A percentile compares a stretch with the other conserved stretches of the same genome.
Conservation (phyloP, 176 grass and related monocot species). For the Rhynchospora breviuscula region DNA sequence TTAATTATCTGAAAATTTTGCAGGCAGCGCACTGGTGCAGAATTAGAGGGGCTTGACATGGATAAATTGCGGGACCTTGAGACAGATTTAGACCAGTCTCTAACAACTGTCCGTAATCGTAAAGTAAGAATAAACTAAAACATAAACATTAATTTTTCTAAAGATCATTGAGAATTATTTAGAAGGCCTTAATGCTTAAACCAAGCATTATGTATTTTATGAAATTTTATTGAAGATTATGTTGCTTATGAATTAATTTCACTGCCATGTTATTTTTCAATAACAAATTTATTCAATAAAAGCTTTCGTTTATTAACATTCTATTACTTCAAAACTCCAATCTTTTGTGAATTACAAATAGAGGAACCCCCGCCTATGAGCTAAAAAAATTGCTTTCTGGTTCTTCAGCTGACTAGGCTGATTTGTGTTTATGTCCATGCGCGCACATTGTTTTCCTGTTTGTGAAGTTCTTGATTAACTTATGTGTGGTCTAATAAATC, state of each 20-base stretch:
- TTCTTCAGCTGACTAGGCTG: neutral
- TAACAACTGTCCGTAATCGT: conserved; percentile 72
- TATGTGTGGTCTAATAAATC: neutral
- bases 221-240: too few relatives aligned
- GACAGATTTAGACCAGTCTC: conserved; percentile 63
- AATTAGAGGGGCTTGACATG: conserved; percentile 67
- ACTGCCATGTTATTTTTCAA: neutral
- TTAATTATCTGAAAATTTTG: neutral
- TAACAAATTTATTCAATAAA: neutral
- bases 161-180: neutral
- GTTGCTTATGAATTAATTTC: too few relatives aligned
- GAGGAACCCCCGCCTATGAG: neutral
- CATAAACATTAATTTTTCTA: neutral
- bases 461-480: neutral
- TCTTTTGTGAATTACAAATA: neutral
- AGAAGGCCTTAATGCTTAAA: neutral
- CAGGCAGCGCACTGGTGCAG: conserved; percentile 86
- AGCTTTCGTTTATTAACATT: neutral
- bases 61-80: conserved; percentile 83
- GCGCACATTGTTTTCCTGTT: neutral
- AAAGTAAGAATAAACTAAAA: conserved; percentile 35
- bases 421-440: neutral
- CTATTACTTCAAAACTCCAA: neutral
- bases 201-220: neutral
- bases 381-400: neutral